Percentiles rank a stretch among this genome's conserved stretches.
Conservation (phyloP, 2,329 filamentous ascomycete genomes). For the Penicillium sp. region DNA sequence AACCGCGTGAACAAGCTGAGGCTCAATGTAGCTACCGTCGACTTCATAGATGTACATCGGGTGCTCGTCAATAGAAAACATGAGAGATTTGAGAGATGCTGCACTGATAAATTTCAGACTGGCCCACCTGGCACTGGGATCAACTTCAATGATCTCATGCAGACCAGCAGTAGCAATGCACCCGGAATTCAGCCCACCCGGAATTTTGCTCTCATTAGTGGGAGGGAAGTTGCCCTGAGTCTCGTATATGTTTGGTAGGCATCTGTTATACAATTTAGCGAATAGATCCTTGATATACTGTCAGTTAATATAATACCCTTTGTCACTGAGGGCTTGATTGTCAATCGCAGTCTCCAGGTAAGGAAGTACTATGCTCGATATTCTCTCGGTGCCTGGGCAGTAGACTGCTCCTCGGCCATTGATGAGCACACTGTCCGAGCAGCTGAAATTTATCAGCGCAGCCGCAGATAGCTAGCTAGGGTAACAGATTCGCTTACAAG, state of each 20-base stretch:
- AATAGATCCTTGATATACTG: neutral
- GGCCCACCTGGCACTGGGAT: slow-evolving; percentile 32
- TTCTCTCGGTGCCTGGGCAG: slow-evolving; percentile 48
- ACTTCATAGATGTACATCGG: slow-evolving; percentile 45
- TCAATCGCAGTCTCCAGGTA: slow-evolving; percentile 22
- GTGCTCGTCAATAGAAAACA: slow-evolving; percentile 45
- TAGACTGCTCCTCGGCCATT: slow-evolving; percentile 58
- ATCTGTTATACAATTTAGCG: slow-evolving; percentile 14
- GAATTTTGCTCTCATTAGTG: slow-evolving; percentile 21
- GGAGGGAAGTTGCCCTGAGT: slow-evolving; percentile 26
- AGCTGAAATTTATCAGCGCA: slow-evolving; percentile 40
- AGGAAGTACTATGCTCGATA: slow-evolving; percentile 32
- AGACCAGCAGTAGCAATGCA: slow-evolving; percentile 22
- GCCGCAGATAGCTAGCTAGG: too few relatives aligned
- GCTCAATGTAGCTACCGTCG: slow-evolving; percentile 45
- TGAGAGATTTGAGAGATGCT: slow-evolving; percentile 27
- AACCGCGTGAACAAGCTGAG: slow-evolving; percentile 36
- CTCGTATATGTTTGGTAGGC: slow-evolving; percentile 22
- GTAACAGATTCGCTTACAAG: slow-evolving; percentile 12
- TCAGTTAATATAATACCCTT: slow-evolving; percentile 27
- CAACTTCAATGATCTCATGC: slow-evolving; percentile 30
- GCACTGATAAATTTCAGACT: slow-evolving; percentile 39
- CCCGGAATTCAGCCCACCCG: slow-evolving; percentile 21
- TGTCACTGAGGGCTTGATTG: slow-evolving; percentile 29
- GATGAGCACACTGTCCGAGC: slow-evolving; percentile 58